Percentiles rank a stretch among this genome's conserved stretches.
phyloP scores from a whole-genome alignment of 2,329 filamentous ascomycete genomes.

The Penicillium sp. region DNA sequence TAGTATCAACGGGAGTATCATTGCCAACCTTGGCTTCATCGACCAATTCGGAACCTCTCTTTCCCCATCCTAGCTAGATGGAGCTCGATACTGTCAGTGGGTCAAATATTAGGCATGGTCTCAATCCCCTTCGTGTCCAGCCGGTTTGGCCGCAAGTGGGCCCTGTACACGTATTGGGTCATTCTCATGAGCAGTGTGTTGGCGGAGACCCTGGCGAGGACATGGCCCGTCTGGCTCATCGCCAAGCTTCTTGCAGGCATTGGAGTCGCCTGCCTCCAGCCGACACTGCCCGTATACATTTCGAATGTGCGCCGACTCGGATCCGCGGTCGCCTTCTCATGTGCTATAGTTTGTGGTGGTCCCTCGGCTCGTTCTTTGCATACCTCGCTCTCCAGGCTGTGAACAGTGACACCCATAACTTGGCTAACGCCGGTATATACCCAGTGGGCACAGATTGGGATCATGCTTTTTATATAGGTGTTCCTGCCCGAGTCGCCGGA shows the following conservation, averaged over 20 bases:
- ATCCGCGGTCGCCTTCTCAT: constrained; percentile 19
- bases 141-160: constrained; percentile 14
- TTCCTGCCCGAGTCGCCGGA: constrained; percentile 3
- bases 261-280: constrained; percentile 14
- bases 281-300: constrained; percentile 13
- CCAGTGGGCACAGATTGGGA: constrained; percentile 13
- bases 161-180: constrained; percentile 18
- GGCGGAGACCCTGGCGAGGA: constrained; percentile 5
- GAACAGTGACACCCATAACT: not conserved
- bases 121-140: constrained; percentile 17
- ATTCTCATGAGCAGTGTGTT: constrained; percentile 12
- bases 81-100: constrained; percentile 17
- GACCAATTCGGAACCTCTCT: constrained; percentile 15
- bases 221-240: constrained; percentile 12
- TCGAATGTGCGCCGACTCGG: constrained; percentile 11
- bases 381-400: constrained; percentile 17
- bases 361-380: constrained; percentile 15
- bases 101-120: constrained; percentile 20
- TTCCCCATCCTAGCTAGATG: constrained; percentile 19
- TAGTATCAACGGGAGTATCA: constrained; percentile 19
- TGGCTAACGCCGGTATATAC: constrained; percentile 14
- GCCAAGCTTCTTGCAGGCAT: constrained; percentile 15
- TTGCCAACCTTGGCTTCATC: constrained; percentile 19
- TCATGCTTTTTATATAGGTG: constrained; percentile 18
- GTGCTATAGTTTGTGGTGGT: constrained; percentile 21